These are phyloP conservation scores for Trichosporon ovoides DNA, from an alignment of 1,284 basidiomycete species.

Conservation along the genomic window DNA sequence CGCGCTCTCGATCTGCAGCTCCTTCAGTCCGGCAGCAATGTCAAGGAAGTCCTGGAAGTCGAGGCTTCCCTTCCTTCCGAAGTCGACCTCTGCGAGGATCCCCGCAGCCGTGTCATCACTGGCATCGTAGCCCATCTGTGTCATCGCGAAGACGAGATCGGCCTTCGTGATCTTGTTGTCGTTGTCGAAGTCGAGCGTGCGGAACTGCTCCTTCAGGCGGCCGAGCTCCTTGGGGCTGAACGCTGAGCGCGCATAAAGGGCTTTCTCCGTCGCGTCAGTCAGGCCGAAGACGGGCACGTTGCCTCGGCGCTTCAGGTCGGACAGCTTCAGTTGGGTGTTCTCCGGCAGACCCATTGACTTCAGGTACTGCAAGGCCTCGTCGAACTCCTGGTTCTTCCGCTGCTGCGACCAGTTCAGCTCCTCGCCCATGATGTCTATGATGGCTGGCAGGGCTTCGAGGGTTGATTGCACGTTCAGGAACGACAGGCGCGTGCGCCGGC, in stretches of 20 bases:
- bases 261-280: slow-evolving; percentile 41
- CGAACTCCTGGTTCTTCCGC: slow-evolving; percentile 60
- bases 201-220: slow-evolving; percentile 59
- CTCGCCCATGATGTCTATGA: slow-evolving; percentile 85
- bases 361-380: slow-evolving; percentile 61
- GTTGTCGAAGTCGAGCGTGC: slow-evolving; percentile 48
- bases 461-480: slow-evolving; percentile 91
- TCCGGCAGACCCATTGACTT: slow-evolving; percentile 68
- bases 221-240: slow-evolving; percentile 67
- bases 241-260: slow-evolving; percentile 55
- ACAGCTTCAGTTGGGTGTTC: slow-evolving; percentile 47
- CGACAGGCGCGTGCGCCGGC: slow-evolving; percentile 80
- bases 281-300: slow-evolving; percentile 35
- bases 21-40: slow-evolving; percentile 75
- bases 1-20: slow-evolving; percentile 60
- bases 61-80: slow-evolving; percentile 55
- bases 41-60: slow-evolving; percentile 76
- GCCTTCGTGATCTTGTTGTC: slow-evolving; percentile 44
- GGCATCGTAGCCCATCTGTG: slow-evolving; percentile 40
- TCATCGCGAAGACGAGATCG: slow-evolving; percentile 47
- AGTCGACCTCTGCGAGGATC: slow-evolving; percentile 70
- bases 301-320: slow-evolving; percentile 38
- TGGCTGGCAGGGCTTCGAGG: slow-evolving; percentile 73
- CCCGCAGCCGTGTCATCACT: slow-evolving; percentile 58
- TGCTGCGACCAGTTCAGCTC: slow-evolving; percentile 71